Base-by-base conservation (phyloP, 768 basidiomycete genomes). In the Lentinula edodes region DNA sequence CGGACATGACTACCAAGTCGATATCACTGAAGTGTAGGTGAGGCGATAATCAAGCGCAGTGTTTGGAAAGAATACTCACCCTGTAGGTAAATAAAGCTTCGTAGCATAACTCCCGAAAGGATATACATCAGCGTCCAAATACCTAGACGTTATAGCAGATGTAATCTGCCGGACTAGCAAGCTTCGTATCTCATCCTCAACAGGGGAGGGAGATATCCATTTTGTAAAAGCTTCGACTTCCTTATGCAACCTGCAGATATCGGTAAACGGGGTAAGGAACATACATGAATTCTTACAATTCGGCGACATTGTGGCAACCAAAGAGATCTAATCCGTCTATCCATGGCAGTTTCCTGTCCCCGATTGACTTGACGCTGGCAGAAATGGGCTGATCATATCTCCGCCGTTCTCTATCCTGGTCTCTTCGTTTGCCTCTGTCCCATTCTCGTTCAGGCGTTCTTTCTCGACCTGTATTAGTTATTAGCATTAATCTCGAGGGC, bases 21-120 rank as follows among this genome's bases (percentile, higher is more conserved):
- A 98, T 97, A 72, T 98, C 97, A 32, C 96, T 96, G 71, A 36
- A 38, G 46, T 52, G 52, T 60, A 62, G 68, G 53, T 72, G 58
- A 58, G 68, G 42, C 65, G 41, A 42, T 18, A 52, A 9, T 18
- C 52, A 16, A 61, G 35, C n/a, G 6, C 4, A 32, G 18, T 52
- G 6, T 23, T 3, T 34, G 35, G 7, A 53, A 38, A 46, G 18
- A 39, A 53, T 35, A 75, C 90, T 69, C 72, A 97, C 95, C 95
- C 95, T 57, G 84, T 77, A 3, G 97, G 96, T 20, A 98, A 81
- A 72, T 98, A 99, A 13, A 98, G 77, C 68, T 93, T 93, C 6
- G 96, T 98, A 70, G 91, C 87, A 71, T 88, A 96, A 69, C 90
- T 93, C 20, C 97, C 97, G 72, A 98, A 99, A 1, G 95, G 90